Percentiles rank a stretch among this genome's conserved stretches.
phyloP scores from a whole-genome alignment of 2,329 filamentous ascomycete genomes.

The Trematosphaeria pertusa region DNA sequence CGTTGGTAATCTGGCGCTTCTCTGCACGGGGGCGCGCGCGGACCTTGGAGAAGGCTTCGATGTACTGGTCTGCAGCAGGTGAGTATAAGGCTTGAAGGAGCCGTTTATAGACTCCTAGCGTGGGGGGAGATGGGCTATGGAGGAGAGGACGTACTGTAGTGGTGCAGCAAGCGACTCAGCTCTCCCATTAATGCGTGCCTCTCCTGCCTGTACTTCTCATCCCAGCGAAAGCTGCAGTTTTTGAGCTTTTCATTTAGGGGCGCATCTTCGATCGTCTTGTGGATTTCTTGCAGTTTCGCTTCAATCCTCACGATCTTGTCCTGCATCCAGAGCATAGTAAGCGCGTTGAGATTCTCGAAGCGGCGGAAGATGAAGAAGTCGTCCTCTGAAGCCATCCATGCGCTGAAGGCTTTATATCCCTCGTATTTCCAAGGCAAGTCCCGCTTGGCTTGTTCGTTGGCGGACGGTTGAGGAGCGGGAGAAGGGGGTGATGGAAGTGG shows the following conservation, averaged over 20 bases:
- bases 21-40: slow-evolving; percentile 18
- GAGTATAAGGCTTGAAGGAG: not conserved
- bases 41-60: slow-evolving; percentile 26
- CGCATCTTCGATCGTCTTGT: slow-evolving; percentile 9
- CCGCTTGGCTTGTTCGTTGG: not conserved
- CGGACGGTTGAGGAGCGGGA: not conserved
- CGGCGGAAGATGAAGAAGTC: slow-evolving; percentile 39
- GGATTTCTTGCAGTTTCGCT: slow-evolving; percentile 12
- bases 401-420: slow-evolving; percentile 34
- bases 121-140: too few relatives aligned
- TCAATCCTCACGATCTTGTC: slow-evolving; percentile 25
- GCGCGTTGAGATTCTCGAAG: slow-evolving; percentile 33
- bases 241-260: not conserved
- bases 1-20: slow-evolving; percentile 18
- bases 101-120: too few relatives aligned
- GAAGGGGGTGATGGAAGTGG: not conserved
- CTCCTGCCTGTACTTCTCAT: slow-evolving; percentile 11
- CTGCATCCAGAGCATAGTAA: slow-evolving; percentile 33
- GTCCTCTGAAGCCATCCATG: slow-evolving; percentile 39
- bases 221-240: slow-evolving; percentile 25
- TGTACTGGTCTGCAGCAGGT: slow-evolving; percentile 20
- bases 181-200: slow-evolving; percentile 23
- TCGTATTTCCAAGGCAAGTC: slow-evolving; percentile 27
- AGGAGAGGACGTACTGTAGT: slow-evolving; percentile 23
- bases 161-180: slow-evolving; percentile 16